These are phyloP conservation scores for Liriodendron chinense DNA, from an alignment of 164 flowering plant genomes.

Conservation along the genomic window DNA sequence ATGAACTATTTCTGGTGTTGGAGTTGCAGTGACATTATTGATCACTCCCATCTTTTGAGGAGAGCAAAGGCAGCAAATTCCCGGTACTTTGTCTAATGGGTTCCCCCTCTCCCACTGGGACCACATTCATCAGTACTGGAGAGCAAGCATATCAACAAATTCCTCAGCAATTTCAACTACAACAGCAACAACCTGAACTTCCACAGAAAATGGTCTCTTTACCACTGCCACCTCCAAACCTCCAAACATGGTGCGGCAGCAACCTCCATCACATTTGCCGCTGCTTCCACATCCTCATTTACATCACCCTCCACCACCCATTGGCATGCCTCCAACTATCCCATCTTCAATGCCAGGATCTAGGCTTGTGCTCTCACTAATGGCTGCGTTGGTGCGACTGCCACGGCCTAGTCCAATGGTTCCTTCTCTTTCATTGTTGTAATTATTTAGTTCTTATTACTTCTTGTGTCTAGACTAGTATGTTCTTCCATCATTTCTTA, in stretches of 20 bases:
- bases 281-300: constrained; percentile 68
- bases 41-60: constrained; percentile 72
- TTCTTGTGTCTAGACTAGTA: too few relatives aligned
- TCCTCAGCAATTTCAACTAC: constrained; percentile 52
- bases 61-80: constrained; percentile 63
- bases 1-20: constrained; percentile 91
- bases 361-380: constrained; percentile 53
- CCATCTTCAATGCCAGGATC: constrained; percentile 41
- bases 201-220: constrained; percentile 69
- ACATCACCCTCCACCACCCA: constrained; percentile 70
- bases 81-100: constrained; percentile 56
- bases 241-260: constrained; percentile 60
- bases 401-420: constrained; percentile 70
- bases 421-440: constrained; percentile 5
- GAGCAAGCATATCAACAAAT: constrained; percentile 78
- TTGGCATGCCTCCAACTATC: constrained; percentile 52
- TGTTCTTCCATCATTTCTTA: neutral
- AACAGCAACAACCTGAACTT: constrained; percentile 51
- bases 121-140: constrained; percentile 75
- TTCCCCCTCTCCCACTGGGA: constrained; percentile 95
- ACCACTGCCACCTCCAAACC: constrained; percentile 60
- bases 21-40: constrained; percentile 78
- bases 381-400: constrained; percentile 32
- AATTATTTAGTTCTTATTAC: too few relatives aligned
- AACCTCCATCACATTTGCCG: constrained; percentile 70